Conservation (phyloP, 1,284 basidiomycete species). For the Marasmius oreades region DNA sequence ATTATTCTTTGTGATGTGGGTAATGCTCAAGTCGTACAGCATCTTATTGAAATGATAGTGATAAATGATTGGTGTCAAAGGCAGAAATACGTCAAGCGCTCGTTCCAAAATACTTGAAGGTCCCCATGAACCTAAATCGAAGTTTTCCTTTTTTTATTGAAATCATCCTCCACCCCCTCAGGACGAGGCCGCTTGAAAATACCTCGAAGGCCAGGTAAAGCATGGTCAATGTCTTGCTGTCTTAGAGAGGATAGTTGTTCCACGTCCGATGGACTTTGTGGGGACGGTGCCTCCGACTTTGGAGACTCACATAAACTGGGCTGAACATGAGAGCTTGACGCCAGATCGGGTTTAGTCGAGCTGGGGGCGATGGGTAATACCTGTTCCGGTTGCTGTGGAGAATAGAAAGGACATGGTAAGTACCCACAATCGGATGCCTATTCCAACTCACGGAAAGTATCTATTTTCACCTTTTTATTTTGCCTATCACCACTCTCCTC, state of each 20-base stretch:
- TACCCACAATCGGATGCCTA: constrained; percentile 9
- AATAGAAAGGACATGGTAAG: background rate
- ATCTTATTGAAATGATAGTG: too few species aligned
- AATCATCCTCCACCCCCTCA: constrained; percentile 16
- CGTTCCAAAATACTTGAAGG: too few species aligned
- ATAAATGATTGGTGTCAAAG: background rate
- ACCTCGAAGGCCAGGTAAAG: background rate
- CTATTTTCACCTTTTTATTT: constrained; percentile 7
- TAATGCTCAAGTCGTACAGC: too few species aligned
- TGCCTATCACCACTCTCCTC: constrained; percentile 8
- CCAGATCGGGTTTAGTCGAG: background rate
- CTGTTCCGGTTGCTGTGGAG: background rate
- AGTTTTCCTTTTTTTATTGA: constrained; percentile 25
- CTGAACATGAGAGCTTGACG: background rate
- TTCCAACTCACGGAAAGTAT: constrained; percentile 1
- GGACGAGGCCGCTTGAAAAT: background rate
- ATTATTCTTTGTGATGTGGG: too few species aligned
- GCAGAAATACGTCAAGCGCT: background rate
- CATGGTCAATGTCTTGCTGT: background rate
- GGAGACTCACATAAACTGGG: background rate
- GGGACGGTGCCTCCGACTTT: background rate
- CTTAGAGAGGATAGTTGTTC: background rate
- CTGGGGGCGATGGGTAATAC: background rate
- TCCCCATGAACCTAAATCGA: constrained; percentile 14
- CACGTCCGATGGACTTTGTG: background rate